These are phyloP conservation scores for Zostera marina DNA, from an alignment of 116 monocot genomes.

Conservation along the genomic window DNA sequence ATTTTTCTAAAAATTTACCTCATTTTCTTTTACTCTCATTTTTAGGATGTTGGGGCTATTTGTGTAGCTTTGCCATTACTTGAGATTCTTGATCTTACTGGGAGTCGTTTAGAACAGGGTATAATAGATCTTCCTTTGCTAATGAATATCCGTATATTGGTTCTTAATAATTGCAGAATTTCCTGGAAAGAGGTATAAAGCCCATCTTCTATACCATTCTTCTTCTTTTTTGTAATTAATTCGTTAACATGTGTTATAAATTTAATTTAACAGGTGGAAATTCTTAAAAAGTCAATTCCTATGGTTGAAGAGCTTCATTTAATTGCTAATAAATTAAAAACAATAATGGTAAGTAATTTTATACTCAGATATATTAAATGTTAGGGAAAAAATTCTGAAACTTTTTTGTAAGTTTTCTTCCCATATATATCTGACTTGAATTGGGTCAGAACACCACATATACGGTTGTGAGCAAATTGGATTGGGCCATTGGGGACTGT, in stretches of 20 bases:
- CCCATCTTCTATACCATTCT: background rate
- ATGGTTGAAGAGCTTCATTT: constrained; percentile 69
- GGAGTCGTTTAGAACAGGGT: constrained; percentile 38
- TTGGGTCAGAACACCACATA: no score
- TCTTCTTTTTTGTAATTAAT: background rate
- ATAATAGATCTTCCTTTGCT: constrained; percentile 28
- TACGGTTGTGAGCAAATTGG: no score
- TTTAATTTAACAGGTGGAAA: constrained; percentile 59
- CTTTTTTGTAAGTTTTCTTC: background rate
- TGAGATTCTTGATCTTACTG: constrained; percentile 62
- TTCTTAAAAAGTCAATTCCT: constrained; percentile 46
- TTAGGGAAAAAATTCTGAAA: background rate
- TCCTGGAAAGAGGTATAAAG: constrained; percentile 57
- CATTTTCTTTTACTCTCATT: background rate
- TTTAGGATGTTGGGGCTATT: constrained; percentile 53
- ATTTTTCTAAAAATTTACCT: no score
- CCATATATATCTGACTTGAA: no score
- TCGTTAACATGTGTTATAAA: background rate
- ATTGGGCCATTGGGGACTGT: no score
- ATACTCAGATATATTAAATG: background rate
- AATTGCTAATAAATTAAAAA: constrained; percentile 53
- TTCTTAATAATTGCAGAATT: constrained; percentile 71
- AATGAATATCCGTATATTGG: constrained; percentile 44
- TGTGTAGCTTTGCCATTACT: constrained; percentile 72
- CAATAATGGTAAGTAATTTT: constrained; percentile 25